Base-by-base conservation (phyloP, 1,284 basidiomycete species). In the Sutorius eximius region DNA sequence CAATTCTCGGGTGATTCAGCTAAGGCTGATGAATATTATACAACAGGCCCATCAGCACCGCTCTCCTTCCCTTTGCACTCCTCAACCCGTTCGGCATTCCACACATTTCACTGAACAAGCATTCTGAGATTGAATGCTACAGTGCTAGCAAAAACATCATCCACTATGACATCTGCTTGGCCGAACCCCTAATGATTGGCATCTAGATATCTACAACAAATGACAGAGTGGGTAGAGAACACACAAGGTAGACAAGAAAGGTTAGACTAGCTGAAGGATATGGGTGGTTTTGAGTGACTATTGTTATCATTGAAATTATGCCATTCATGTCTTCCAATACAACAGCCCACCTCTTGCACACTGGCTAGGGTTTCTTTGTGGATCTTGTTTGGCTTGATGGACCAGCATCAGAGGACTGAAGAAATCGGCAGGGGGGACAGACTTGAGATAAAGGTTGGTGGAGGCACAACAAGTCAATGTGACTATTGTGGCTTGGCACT, bases 191-290 rank as follows among this genome's bases (percentile, higher is more conserved):
- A 72, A 49, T 10, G 72, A 40, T 16, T 62, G 58, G 24, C 58
- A 55, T 15, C 66, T 70, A 15, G 71, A 69, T 56, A 69, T 70
- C 36, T 70, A 56, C n/a, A 67, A 69, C 24, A 72, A 58, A 15
- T 69, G 70, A 49, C 72, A 66, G 18, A 71, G 59, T 72, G 67
- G 0, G 70, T 71, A 65, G 89, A 83, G 65, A 89, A 88, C 0
- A 79, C 79, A 56, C 84, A 74, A 89, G 75, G 63, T 88, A 88
- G 20, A 81, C 73, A 43, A 89, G 71, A 1, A 88, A 69, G 15
- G 79, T 80, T 59, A 86, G 78, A 42, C 81, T 74, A 9, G 79
- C 70, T 89, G 75, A 32, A 88, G 67, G 48, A 81, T 71, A 58
- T 81, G 82, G 0, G 82, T 81, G 10, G 55, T 53, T 59, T 76